A percentile compares a stretch with the other conserved stretches of the same genome.
These are phyloP conservation scores for Hanseniaspora clermontiae DNA, from an alignment of 805 yeast genomes.

Conservation along the genomic window DNA sequence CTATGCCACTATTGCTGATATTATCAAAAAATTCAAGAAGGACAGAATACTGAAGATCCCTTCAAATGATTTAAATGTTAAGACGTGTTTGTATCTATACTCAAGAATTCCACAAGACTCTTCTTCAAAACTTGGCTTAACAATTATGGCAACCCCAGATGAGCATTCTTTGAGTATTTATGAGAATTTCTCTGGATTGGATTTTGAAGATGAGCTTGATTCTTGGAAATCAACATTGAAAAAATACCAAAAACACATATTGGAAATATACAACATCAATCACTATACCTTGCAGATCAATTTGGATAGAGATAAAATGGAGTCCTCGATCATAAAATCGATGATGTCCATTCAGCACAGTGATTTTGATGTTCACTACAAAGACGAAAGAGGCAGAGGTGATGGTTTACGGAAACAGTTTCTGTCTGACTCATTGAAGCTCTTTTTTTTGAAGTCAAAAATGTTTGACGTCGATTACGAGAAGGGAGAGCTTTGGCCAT, in stretches of 20 bases:
- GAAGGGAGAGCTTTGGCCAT: neutral
- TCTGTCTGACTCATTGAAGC: neutral
- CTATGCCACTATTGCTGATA: neutral
- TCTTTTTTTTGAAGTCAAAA: neutral
- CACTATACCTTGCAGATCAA: neutral
- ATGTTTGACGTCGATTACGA: neutral
- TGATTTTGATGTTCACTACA: neutral
- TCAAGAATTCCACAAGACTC: neutral
- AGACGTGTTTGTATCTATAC: neutral
- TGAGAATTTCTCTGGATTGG: neutral
- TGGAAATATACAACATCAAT: no score
- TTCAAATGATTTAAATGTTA: neutral
- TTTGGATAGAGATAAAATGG: neutral
- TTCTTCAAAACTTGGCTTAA: neutral
- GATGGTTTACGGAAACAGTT: slow-evolving; percentile 8
- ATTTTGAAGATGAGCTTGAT: neutral
- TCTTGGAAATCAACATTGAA: neutral
- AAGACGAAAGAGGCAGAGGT: slow-evolving; percentile 5
- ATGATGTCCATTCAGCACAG: neutral
- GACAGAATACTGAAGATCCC: neutral
- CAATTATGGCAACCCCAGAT: neutral
- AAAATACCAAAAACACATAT: no score
- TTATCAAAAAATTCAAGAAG: neutral
- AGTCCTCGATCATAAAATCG: neutral
- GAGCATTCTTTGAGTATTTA: neutral